A percentile compares a stretch with the other conserved stretches of the same genome.
Conservation (phyloP, 495 filamentous ascomycete genomes). For the Rusavskia elegans region DNA sequence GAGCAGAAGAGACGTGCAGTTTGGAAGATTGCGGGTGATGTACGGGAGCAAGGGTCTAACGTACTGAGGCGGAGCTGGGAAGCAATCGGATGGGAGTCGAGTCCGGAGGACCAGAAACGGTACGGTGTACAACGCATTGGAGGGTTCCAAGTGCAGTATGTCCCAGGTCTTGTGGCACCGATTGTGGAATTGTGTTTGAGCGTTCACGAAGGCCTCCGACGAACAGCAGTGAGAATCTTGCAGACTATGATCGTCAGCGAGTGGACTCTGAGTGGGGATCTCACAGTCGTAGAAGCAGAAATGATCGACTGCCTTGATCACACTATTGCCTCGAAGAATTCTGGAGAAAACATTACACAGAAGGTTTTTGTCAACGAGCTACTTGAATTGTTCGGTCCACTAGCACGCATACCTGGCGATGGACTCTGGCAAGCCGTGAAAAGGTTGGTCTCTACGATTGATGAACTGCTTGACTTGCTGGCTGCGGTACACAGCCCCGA, state of each 20-base stretch:
- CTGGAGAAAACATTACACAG: slow-evolving; percentile 78
- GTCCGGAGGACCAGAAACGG: slow-evolving; percentile 49
- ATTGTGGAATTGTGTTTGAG: slow-evolving; percentile 91
- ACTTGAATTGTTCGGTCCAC: slow-evolving; percentile 59
- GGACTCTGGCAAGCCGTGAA: slow-evolving; percentile 61
- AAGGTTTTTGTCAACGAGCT: slow-evolving; percentile 87
- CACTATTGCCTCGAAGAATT: slow-evolving; percentile 76
- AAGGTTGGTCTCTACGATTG: slow-evolving; percentile 64
- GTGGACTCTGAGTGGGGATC: slow-evolving; percentile 90
- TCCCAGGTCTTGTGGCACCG: slow-evolving; percentile 75
- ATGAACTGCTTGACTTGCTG: slow-evolving; percentile 81
- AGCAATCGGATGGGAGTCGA: slow-evolving; percentile 92
- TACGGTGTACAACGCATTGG: slow-evolving; percentile 77
- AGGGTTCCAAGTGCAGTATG: slow-evolving; percentile 96
- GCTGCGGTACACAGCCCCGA: slow-evolving; percentile 81
- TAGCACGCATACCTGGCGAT: slow-evolving; percentile 50
- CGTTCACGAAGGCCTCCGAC: slow-evolving; percentile 79
- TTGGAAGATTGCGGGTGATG: slow-evolving; percentile 98
- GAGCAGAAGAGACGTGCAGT: slow-evolving; percentile 92
- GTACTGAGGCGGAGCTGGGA: slow-evolving; percentile 78
- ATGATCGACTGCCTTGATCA: slow-evolving; percentile 89
- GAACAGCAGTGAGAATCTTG: slow-evolving; percentile 80
- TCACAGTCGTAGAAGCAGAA: slow-evolving; percentile 85
- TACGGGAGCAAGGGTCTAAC: slow-evolving; percentile 78
- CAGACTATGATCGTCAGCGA: slow-evolving; percentile 98